Conservation (phyloP, 164 flowering plant genomes). For the Aristolochia contorta region DNA sequence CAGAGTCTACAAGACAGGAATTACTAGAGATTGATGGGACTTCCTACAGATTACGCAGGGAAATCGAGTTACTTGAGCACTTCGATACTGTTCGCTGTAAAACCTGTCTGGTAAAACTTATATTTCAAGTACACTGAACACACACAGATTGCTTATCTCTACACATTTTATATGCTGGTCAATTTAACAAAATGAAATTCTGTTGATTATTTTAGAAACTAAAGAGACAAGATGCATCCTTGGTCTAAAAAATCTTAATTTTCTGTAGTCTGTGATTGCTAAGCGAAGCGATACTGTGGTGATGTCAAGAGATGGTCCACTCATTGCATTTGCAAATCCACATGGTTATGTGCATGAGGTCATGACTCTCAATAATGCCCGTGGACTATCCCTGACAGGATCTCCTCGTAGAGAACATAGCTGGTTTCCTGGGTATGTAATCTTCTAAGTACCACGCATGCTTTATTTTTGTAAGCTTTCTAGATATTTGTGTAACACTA, state of each 20-base stretch:
- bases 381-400: conserved; percentile 59
- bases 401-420: conserved; percentile 47
- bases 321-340: conserved; percentile 79
- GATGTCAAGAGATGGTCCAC: conserved; percentile 93
- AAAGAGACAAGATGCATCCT: not conserved
- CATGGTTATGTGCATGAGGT: conserved; percentile 73
- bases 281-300: conserved; percentile 79
- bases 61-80: conserved; percentile 72
- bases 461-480: no score
- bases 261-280: conserved; percentile 63
- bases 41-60: conserved; percentile 75
- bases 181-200: not conserved
- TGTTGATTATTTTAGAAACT: not conserved
- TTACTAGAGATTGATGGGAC: conserved; percentile 85
- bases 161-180: not conserved
- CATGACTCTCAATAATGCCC: conserved; percentile 62
- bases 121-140: no score
- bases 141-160: no score
- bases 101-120: conserved; percentile 56
- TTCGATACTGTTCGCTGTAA: conserved; percentile 72
- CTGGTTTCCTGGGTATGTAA: conserved; percentile 93
- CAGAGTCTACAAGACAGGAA: conserved; percentile 77
- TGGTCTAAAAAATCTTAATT: not conserved
- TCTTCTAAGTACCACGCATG: no score
- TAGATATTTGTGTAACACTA: no score